Evolutionary conservation across 441 rosid species (phyloP), one percentile per base, ranked within the genome.

Genomic region (Adansonia gregorii): DNA sequence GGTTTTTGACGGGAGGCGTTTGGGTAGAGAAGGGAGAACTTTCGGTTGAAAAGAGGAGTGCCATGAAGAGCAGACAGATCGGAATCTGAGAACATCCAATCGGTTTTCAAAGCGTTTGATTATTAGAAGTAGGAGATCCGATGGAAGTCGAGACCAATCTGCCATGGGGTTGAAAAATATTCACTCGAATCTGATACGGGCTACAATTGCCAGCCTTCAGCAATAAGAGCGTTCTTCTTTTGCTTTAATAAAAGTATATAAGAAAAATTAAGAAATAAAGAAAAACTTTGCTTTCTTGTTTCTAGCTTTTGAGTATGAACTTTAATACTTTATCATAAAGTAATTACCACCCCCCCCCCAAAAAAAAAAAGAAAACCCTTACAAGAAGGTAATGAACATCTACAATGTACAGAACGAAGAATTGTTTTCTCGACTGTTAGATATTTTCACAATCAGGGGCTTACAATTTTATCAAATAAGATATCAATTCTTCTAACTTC

Each of bases 21-120:
- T 19, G 2, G 58, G 39, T 35, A 56, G 11, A 61, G 39, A 20
- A 61, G 17, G 59, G 51, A 17, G n/a, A 73, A 75, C 15, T 48
- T 58, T 76, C 19, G 73, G 67, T 24, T 76, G 67, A 49, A 75
- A 59, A 8, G 83, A 80, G 43, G 85, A 78, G 12, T 86, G 77
- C 89, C 89, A 87, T 41, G 74, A 69, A 27, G 83, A 78, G 69
- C 87, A 85, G 59, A 87, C 85, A 3, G 85, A 86, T 19, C 86
- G 80, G 64, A 81, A 84, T 17, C 82, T 82, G 45, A 81, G 70
- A 46, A 81, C 49, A 78, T 85, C 86, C 17, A 82, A 79, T 51
- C 66, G 82, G 31, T 76, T 67, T 66, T 67, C 78, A 17, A 87
- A 75, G 77, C 65, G 60, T 15, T 80, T 24, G 51, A 76, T 76